Percentiles rank a stretch among this genome's conserved stretches.
Evolutionary conservation across 495 filamentous ascomycete genomes (phyloP).

Genomic region (Aspergillus baeticus): DNA sequence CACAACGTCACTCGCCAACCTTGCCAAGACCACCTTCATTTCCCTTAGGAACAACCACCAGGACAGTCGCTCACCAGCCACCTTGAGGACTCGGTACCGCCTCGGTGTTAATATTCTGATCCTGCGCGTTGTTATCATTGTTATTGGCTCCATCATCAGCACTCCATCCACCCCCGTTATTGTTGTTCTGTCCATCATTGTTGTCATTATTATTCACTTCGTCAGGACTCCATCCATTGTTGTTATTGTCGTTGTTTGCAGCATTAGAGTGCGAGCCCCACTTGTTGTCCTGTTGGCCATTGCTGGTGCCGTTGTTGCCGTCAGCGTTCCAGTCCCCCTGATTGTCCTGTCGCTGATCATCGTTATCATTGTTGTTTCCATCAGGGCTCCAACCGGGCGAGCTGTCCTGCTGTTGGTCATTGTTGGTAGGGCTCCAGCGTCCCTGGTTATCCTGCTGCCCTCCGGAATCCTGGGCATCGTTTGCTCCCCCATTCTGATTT

Average conservation of each 20-base stretch:
- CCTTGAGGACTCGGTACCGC: too few relatives aligned
- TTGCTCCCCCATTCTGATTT: background rate
- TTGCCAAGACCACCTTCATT: background rate
- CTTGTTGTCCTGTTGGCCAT: background rate
- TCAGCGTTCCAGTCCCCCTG: background rate
- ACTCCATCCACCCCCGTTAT: too few relatives aligned
- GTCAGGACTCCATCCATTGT: too few relatives aligned
- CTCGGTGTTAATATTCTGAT: too few relatives aligned
- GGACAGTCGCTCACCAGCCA: background rate
- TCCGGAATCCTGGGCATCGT: too few relatives aligned
- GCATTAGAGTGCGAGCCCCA: too few relatives aligned
- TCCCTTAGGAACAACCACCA: too few relatives aligned
- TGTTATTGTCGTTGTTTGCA: background rate
- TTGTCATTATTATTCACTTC: too few relatives aligned
- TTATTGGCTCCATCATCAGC: too few relatives aligned
- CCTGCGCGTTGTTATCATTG: background rate
- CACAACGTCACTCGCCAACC: conserved; percentile 3
- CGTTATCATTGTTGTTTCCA: background rate
- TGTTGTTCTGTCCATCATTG: too few relatives aligned
- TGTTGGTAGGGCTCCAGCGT: background rate
- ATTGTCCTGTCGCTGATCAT: background rate
- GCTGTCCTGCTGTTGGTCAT: background rate
- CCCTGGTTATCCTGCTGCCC: background rate
- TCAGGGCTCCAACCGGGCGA: background rate
- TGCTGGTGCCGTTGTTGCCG: background rate